These are phyloP conservation scores for Eleusine indica DNA, from an alignment of 176 grass and related monocot species.

Conservation along the genomic window DNA sequence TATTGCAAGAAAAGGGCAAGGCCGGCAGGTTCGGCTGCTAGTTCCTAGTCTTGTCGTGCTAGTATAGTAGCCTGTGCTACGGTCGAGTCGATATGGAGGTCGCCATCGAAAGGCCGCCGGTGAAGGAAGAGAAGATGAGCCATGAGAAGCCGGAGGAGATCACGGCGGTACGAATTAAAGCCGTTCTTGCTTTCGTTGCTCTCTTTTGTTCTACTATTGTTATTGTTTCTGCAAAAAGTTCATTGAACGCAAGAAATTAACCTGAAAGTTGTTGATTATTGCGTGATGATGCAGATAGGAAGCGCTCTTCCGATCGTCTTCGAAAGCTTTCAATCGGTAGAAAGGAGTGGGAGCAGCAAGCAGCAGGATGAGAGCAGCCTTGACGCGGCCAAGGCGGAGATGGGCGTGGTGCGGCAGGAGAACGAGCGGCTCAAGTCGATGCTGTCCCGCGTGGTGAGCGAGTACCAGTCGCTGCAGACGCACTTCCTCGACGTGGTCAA, in stretches of 20 bases:
- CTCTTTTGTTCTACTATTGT: neutral
- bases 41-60: neutral
- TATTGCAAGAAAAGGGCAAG: neutral
- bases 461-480: constrained; percentile 69
- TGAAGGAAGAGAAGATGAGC: constrained; percentile 37
- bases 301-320: constrained; percentile 43
- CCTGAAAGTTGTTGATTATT: neutral
- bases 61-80: neutral
- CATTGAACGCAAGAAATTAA: neutral
- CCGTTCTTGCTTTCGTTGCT: neutral
- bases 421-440: constrained; percentile 65
- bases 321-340: constrained; percentile 39
- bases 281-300: constrained; percentile 29
- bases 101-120: constrained; percentile 39
- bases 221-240: too few species aligned
- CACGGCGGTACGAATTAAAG: neutral
- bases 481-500: constrained; percentile 56
- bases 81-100: constrained; percentile 41
- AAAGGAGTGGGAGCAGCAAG: constrained; percentile 36
- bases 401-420: constrained; percentile 69
- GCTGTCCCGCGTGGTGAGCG: constrained; percentile 47
- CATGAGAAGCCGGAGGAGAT: constrained; percentile 22
- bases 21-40: neutral
- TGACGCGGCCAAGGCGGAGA: constrained; percentile 59
- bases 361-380: constrained; percentile 56